These are phyloP conservation scores for Chrysanthemum seticuspe DNA, from an alignment of 129 eudicot genomes.

Conservation along the genomic window DNA sequence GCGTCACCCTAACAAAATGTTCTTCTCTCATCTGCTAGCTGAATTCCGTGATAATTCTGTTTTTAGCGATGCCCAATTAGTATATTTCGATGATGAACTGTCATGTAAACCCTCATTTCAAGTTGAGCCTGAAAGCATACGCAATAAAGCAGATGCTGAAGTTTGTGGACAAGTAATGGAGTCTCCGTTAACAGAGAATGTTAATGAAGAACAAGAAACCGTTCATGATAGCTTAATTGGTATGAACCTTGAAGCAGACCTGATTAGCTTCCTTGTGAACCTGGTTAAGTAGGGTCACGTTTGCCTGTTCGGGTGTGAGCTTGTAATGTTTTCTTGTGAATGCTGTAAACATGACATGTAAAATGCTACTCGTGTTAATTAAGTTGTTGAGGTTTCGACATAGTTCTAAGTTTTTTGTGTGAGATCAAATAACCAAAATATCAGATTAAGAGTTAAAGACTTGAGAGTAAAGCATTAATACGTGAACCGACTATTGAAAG, in stretches of 20 bases:
- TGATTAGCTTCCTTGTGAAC: neutral
- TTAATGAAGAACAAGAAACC: slow-evolving; percentile 1
- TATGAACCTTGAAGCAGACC: slow-evolving; percentile 27
- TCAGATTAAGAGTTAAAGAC: no score
- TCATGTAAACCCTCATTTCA: neutral
- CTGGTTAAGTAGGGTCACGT: neutral
- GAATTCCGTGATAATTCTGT: neutral
- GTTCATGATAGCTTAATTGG: neutral
- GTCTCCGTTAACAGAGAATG: neutral
- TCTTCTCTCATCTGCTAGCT: neutral
- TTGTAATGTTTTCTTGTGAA: slow-evolving; percentile 9
- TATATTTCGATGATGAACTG: neutral
- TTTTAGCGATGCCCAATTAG: neutral
- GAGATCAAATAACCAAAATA: no score
- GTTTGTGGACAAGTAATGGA: neutral
- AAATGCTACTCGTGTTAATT: neutral
- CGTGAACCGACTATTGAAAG: no score
- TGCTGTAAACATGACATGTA: slow-evolving; percentile 10
- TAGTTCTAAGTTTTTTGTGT: no score
- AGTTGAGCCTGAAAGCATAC: neutral
- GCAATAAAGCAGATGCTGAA: neutral
- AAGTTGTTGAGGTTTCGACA: neutral
- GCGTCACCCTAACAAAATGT: neutral
- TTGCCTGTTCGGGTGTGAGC: slow-evolving; percentile 3
- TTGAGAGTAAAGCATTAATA: no score